Base-by-base conservation (phyloP, 768 basidiomycete genomes). In the Porphyrellus cyaneotinctus region DNA sequence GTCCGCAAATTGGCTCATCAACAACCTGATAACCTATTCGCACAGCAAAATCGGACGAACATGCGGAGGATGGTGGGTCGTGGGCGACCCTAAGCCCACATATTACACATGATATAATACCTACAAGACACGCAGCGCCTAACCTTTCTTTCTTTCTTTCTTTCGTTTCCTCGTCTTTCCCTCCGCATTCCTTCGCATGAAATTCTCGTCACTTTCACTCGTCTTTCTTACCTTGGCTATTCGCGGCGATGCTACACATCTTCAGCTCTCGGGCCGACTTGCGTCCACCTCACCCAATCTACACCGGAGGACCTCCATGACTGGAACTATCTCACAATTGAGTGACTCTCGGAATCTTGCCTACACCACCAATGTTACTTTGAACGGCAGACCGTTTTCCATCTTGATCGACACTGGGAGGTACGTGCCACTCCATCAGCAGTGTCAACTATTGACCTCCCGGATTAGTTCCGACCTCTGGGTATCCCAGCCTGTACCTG, bases 381-480 rank as follows among this genome's bases (percentile, higher is more conserved):
- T 79, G 22, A 72, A 74, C n/a, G 70, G 64, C 17, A 22, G 43
- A 11, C 49, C 24, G 14, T 70, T 72, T 52, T 59, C 62, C n/a
- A 63, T 77, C 44, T 53, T 70, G 47, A 67, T 78, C 32, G 77
- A 78, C 54, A 78, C 77, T 6, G 77, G 77, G 6, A 78, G 77
- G 77, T 75, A 52, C 30, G 67, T 20, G 10, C 24, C 45, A 17
- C 35, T 39, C 23, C 36, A n/a, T 38, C 33, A n/a, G 24, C 1
- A 20, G 3, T 13, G 6, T 20, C 24, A 30, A 26, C 12, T 24
- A 39, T 28, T 31, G 10, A 33, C n/a, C 26, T 7, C 2, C 30
- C 9, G 3, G 17, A 33, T 35, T 45, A 87, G 85, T 54, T 84
- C 85, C 15, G 86, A 88, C 62, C 66, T 86, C 9, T 85, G 81